phyloP scores from a whole-genome alignment of 2,329 filamentous ascomycete genomes.

The Cordyceps tenuipes region DNA sequence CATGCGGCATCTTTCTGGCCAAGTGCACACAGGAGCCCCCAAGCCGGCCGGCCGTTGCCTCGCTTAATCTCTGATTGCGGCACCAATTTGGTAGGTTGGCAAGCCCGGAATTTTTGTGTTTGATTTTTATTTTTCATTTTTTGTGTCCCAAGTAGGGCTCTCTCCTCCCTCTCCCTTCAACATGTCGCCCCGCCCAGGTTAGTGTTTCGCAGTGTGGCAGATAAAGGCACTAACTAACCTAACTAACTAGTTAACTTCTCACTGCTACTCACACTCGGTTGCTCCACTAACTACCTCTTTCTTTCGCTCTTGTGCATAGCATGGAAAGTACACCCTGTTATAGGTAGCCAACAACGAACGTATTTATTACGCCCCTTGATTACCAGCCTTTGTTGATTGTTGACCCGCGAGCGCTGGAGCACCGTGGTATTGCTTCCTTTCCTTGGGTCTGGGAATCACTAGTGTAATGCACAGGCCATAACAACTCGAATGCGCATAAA shows the following conservation, averaged over 20 bases:
- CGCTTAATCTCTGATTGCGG: constrained; percentile 4
- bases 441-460: neutral
- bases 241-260: too few relatives aligned
- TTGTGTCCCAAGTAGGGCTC: constrained; percentile 12
- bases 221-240: neutral
- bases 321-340: too few relatives aligned
- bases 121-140: neutral
- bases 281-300: neutral
- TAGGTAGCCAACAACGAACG: too few relatives aligned
- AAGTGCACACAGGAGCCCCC: neutral
- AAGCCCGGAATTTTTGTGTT: neutral
- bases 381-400: too few relatives aligned
- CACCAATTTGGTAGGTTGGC: neutral
- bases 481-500: neutral
- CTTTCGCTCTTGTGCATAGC: neutral
- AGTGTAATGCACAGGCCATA: neutral
- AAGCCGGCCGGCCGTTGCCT: neutral
- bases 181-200: neutral
- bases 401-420: too few relatives aligned
- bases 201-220: constrained; percentile 1
- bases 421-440: too few relatives aligned
- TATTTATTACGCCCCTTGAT: too few relatives aligned
- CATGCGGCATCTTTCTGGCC: neutral
- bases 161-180: neutral
- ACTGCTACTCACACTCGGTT: neutral